Conservation (phyloP, 306 rosid species). For the Betula pendula region DNA sequence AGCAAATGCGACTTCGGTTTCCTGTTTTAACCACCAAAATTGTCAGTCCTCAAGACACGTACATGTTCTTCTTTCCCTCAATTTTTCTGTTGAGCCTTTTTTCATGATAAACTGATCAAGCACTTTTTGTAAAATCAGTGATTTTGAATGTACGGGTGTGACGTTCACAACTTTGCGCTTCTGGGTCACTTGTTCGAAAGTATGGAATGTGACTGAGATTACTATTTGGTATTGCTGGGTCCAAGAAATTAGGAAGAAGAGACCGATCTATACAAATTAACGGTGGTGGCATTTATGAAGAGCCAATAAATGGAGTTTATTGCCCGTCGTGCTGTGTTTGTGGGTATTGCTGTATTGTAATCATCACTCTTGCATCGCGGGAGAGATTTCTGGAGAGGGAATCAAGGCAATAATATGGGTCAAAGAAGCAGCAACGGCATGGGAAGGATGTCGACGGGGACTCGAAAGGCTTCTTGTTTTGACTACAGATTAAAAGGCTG, state of each 20-base stretch:
- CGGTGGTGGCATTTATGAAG: too few relatives aligned
- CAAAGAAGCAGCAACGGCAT: slow-evolving; percentile 24
- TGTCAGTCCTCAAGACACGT: slow-evolving; percentile 21
- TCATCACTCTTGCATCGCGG: slow-evolving; percentile 53
- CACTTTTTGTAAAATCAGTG: neutral
- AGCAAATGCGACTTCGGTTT: neutral
- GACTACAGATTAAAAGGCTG: slow-evolving; percentile 32
- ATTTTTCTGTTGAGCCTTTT: slow-evolving; percentile 14
- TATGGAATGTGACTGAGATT: slow-evolving; percentile 3
- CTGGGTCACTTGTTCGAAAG: neutral
- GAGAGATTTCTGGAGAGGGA: slow-evolving; percentile 30
- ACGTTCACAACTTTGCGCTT: slow-evolving; percentile 11
- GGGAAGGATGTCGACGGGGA: slow-evolving; percentile 37
- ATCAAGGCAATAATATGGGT: slow-evolving; percentile 18
- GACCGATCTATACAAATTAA: too few relatives aligned
- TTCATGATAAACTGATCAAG: slow-evolving; percentile 3
- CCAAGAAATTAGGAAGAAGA: too few relatives aligned
- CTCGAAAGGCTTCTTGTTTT: slow-evolving; percentile 46
- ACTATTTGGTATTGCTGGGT: neutral
- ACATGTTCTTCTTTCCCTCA: neutral
- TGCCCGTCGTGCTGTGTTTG: slow-evolving; percentile 47
- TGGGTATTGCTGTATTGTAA: slow-evolving; percentile 60
- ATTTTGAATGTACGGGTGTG: neutral
- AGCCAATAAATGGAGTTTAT: slow-evolving; percentile 51
- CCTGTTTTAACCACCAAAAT: slow-evolving; percentile 10